A percentile compares a stretch with the other conserved stretches of the same genome.
Conservation (phyloP, 805 yeast species). For the Scheffersomyces coipomensis region DNA sequence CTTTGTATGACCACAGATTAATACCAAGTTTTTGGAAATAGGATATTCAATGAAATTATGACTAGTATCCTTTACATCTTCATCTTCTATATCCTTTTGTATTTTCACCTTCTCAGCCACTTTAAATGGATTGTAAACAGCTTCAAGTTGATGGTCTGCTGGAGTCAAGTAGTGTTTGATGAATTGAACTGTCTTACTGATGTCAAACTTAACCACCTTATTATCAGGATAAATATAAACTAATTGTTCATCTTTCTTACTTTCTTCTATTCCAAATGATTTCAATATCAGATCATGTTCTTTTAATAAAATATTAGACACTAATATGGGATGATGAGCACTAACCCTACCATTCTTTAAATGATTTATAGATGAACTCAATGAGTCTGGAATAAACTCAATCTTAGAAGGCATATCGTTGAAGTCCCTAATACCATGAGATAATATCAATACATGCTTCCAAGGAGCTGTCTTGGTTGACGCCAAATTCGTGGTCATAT, state of each 20-base stretch:
- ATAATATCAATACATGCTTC: conserved; percentile 56
- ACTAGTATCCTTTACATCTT: not conserved
- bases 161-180: conserved; percentile 43
- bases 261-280: not conserved
- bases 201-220: conserved; percentile 33
- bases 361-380: conserved; percentile 39
- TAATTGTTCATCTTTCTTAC: conserved; percentile 10
- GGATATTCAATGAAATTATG: conserved; percentile 4
- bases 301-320: conserved; percentile 44
- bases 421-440: conserved; percentile 38
- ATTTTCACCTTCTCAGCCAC: not conserved
- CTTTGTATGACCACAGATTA: conserved; percentile 65
- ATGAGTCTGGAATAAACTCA: conserved; percentile 45
- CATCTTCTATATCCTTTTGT: not conserved
- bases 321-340: conserved; percentile 49
- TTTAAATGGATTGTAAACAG: conserved; percentile 25
- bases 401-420: conserved; percentile 49
- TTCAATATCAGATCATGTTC: conserved; percentile 8
- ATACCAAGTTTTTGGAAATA: conserved; percentile 30
- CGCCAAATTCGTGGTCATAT: conserved; percentile 35
- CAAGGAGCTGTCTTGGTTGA: conserved; percentile 51
- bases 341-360: conserved; percentile 31
- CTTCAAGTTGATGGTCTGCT: conserved; percentile 7
- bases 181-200: conserved; percentile 31
- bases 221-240: conserved; percentile 59